Evolutionary conservation across 1,139 yeast species (phyloP).

Genomic region (Wickerhamomyces sp.): DNA sequence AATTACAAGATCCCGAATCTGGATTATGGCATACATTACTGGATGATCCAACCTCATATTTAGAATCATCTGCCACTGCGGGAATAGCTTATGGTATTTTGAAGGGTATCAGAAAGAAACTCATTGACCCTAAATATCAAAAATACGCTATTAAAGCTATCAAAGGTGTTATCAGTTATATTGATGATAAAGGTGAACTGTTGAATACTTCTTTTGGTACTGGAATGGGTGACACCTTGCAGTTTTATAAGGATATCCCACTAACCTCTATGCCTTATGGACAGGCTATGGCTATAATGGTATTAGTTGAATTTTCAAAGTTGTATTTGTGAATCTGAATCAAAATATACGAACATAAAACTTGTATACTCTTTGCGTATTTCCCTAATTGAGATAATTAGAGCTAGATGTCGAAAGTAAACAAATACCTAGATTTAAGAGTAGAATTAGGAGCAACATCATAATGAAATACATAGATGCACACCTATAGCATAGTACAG

Average conservation of each 20-base stretch:
- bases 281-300: constrained; percentile 13
- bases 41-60: constrained; percentile 8
- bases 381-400: no score
- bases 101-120: constrained; percentile 8
- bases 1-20: constrained; percentile 7
- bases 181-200: constrained; percentile 9
- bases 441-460: no score
- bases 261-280: constrained; percentile 13
- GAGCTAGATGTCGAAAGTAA: no score
- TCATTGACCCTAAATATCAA: constrained; percentile 6
- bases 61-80: constrained; percentile 12
- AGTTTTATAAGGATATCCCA: constrained; percentile 10
- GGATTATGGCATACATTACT: constrained; percentile 11
- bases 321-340: constrained; percentile 2
- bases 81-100: constrained; percentile 11
- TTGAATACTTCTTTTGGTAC: constrained; percentile 10
- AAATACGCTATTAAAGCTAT: constrained; percentile 8
- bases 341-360: background rate
- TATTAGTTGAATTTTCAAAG: constrained; percentile 9
- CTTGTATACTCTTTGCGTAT: background rate
- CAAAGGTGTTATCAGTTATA: constrained; percentile 9
- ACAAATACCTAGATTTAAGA: no score
- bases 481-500: no score
- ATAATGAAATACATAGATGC: no score
- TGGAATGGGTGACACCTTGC: constrained; percentile 11